Evolutionary conservation across 73 alveolate genomes (phyloP), one percentile per base, ranked within the genome.

Genomic region (Blepharisma japonicum): DNA sequence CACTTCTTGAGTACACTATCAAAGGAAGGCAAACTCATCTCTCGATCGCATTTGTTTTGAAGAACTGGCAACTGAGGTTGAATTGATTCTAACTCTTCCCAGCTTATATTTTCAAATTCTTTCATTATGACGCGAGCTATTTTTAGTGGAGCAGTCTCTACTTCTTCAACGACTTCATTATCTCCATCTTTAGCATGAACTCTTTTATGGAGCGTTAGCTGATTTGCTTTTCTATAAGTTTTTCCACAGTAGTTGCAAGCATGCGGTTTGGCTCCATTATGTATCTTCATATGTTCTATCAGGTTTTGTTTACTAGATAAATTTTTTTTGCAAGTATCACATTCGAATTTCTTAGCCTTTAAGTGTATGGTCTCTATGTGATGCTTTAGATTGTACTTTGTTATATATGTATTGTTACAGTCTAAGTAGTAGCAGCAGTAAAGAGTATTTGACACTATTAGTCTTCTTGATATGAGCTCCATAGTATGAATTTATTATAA

Each of bases 361-460:
- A 56, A 9, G 42, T 56, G 72, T 7, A 39, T 14, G 23, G 47
- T 61, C 18, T 61, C 74, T 14, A 61, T 61, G 5, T 61, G 74
- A 32, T 32, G 42, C 23, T 61, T 61, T 2, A 61, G 46, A 4
- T 61, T 61, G 47, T 14, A 5, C 18, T 61, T 14, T 8, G 47
- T 5, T n/a, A 4, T 14, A 39, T 61, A 61, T 61, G 74, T 14
- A n/a, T 39, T 14, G 2, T 0, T 5, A 4, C 74, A 61, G 49
- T 25, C 74, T 14, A 9, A n/a, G 5, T 61, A 61, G 2, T 61
- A n/a, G 74, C 48, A 61, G 3, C 3, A 32, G 42, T 32, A 32
- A 3, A 32, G 3, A 32, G 42, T 32, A 3, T 32, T 32, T 32
- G 42, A 32, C 42, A 32, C 42, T 32, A 32, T 1, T 0, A 32